These are phyloP conservation scores for Grosmannia serpens DNA, from an alignment of 2,329 filamentous ascomycete genomes.

Conservation along the genomic window DNA sequence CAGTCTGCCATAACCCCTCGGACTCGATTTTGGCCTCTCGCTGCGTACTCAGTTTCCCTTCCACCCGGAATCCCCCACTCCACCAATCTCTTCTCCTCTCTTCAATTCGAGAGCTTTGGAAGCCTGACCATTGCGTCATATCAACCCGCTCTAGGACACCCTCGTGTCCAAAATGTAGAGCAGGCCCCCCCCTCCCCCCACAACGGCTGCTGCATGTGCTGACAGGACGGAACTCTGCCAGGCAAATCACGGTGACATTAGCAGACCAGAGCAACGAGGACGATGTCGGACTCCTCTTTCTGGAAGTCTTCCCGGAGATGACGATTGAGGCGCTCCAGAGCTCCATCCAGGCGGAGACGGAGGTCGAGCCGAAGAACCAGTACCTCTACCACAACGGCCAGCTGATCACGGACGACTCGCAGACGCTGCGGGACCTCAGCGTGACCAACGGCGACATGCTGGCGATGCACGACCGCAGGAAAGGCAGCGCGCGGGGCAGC, in stretches of 20 bases:
- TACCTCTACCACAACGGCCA: slow-evolving; percentile 85
- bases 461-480: slow-evolving; percentile 61
- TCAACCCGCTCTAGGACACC: too few species aligned
- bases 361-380: slow-evolving; percentile 60
- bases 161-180: not conserved
- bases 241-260: slow-evolving; percentile 81
- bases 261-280: slow-evolving; percentile 54
- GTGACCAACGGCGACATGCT: slow-evolving; percentile 89
- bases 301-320: slow-evolving; percentile 75
- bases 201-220: not conserved
- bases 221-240: slow-evolving; percentile 22
- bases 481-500: slow-evolving; percentile 32
- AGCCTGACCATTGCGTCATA: too few species aligned
- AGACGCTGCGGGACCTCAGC: slow-evolving; percentile 70
- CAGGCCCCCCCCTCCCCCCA: not conserved
- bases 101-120: not conserved
- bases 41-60: too few species aligned
- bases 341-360: slow-evolving; percentile 74
- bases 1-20: too few species aligned
- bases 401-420: slow-evolving; percentile 62
- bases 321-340: slow-evolving; percentile 77
- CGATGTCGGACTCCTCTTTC: slow-evolving; percentile 65
- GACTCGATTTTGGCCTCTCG: too few species aligned
- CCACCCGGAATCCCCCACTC: too few species aligned
- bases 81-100: not conserved